These are phyloP conservation scores for Taiozyma sp. DNA, from an alignment of 1,139 yeast species.

Conservation along the genomic window DNA sequence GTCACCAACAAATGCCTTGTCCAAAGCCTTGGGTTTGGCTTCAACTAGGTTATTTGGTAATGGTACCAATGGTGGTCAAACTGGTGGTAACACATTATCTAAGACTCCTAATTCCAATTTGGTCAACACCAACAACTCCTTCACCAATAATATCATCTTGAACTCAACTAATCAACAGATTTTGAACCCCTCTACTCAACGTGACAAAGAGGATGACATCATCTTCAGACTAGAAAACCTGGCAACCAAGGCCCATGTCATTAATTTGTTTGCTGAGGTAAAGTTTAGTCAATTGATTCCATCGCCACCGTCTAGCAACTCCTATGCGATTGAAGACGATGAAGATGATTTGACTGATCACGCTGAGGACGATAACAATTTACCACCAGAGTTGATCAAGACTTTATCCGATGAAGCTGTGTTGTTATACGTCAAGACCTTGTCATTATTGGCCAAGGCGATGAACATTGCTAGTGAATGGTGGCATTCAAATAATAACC, in stretches of 20 bases:
- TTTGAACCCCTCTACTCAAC: background rate
- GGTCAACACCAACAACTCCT: conserved; percentile 19
- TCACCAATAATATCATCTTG: conserved; percentile 27
- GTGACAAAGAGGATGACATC: conserved; percentile 30
- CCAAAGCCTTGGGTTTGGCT: conserved; percentile 84
- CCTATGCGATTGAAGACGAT: conserved; percentile 28
- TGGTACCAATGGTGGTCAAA: conserved; percentile 1
- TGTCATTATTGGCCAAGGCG: conserved; percentile 77
- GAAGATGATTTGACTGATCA: conserved; percentile 31
- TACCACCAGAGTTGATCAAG: conserved; percentile 58
- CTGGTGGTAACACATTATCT: conserved; percentile 1
- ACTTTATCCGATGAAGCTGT: conserved; percentile 83
- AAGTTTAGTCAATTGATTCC: conserved; percentile 84
- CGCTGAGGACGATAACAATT: conserved; percentile 38
- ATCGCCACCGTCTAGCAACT: conserved; percentile 48
- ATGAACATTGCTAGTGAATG: conserved; percentile 82
- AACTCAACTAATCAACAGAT: conserved; percentile 22
- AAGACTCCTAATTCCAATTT: background rate
- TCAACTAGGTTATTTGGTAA: conserved; percentile 81
- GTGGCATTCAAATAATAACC: conserved; percentile 62
- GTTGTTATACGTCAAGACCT: conserved; percentile 75
- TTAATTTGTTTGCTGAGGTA: conserved; percentile 85
- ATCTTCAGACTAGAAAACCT: conserved; percentile 60
- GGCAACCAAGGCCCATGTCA: conserved; percentile 88
- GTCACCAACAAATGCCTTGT: conserved; percentile 84